Base-by-base conservation (phyloP, 1,284 basidiomycete genomes). In the Papiliotrema fonsecae region DNA sequence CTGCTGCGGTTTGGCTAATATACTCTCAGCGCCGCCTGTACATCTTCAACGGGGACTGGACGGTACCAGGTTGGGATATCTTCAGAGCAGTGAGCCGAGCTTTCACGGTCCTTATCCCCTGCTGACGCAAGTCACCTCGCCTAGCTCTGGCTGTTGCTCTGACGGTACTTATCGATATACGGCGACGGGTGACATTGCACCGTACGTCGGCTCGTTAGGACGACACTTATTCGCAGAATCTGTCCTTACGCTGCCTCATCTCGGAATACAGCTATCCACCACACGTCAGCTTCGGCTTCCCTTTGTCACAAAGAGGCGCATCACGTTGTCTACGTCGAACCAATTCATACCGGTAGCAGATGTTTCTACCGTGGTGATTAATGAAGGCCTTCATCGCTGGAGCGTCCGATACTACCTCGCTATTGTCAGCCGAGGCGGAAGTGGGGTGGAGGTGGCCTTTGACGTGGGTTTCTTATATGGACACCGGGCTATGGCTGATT, bases 191-290 rank as follows among this genome's bases (percentile, higher is more conserved):
- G n/a, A n/a, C n/a, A n/a, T n/a, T n/a, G n/a, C n/a, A n/a, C n/a
- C n/a, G n/a, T n/a, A n/a, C n/a, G n/a, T n/a, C n/a, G n/a, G n/a
- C n/a, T n/a, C n/a, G n/a, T n/a, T n/a, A 28, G 22, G 6, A 4
- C 18, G 37, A 52, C 56, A 44, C 57, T 56, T n/a, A 6, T 27
- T 10, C 19, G 10, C 52, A 72, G 70, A 72, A 52, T 64, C 65
- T 1, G 44, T 67, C 36, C 63, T 52, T 2, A 55, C 67, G 0
- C 42, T 61, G 26, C 42, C 64, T 82, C 84, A 52, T 81, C 86
- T 75, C 78, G 86, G 47, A 77, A 82, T 66, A 73, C 79, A 59
- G 74, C 78, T 58, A 71, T 79, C 37, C 80, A 87, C 69, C 55
- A 74, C 21, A 83, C 56, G 55, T 14, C 60, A 62, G 4, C 19